Evolutionary conservation across 164 flowering plant genomes (phyloP), one percentile per base, ranked within the genome.

Genomic region (Stephania japonica): DNA sequence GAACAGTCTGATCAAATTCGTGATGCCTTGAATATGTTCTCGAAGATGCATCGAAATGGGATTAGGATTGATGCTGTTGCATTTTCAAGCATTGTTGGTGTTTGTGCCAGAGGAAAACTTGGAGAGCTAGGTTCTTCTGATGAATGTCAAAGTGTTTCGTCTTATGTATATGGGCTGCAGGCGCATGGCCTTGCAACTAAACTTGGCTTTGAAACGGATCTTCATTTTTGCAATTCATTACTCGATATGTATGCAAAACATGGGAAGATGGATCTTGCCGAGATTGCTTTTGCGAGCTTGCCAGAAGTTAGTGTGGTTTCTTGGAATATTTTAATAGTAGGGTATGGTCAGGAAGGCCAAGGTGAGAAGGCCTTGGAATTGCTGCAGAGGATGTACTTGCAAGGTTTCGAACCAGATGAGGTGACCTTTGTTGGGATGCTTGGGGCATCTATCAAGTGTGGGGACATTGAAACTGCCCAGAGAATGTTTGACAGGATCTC

Each of bases 321-420:
- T 16, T 91, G 91, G 91, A 91, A 91, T 79, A 76, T 91, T 67
- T 83, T 91, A 90, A 89, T 91, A 25, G 89, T 89, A 75, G 93
- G 96, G 47, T 91, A 82, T 85, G 93, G 90, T 42, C 80, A 81
- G 70, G 80, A 71, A 62, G 78, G 65, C 42, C 69, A 81, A 49
- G 75, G 70, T 63, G 75, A 80, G 50, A 89, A 78, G 74, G 89
- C 91, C 49, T 50, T 85, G 12, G 84, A 84, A 26, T 77, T 24
- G 73, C 62, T 91, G 75, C 72, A 82, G 18, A 79, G 78, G 74
- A 88, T 91, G 97, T 76, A 73, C 43, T 16, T 6, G 41, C 61
- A 27, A 68, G 90, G 92, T 70, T 85, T 85, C 75, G 84, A 87
- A 53, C 90, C 91, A 11, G 84, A 91, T 80, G 87, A 89, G 53